These are phyloP conservation scores for Cytospora leucostoma DNA, from an alignment of 2,329 filamentous ascomycete species.

Conservation along the genomic window DNA sequence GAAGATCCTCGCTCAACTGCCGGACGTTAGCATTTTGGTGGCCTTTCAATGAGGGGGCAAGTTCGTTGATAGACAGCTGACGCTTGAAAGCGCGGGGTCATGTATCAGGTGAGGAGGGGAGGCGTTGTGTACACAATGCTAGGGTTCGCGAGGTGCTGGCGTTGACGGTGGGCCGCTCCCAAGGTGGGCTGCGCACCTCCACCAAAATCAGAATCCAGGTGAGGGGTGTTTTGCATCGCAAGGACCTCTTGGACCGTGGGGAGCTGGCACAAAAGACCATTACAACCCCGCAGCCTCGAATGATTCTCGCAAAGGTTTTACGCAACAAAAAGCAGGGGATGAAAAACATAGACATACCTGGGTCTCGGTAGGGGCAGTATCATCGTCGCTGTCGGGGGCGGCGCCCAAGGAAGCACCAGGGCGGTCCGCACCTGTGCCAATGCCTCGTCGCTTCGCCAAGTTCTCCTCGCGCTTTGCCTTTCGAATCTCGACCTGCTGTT, in stretches of 20 bases:
- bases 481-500: conserved; percentile 98
- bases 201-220: conserved; percentile 16
- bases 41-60: too few relatives aligned
- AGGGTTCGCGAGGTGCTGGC: conserved; percentile 11
- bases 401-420: conserved; percentile 82
- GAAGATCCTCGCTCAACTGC: conserved; percentile 95
- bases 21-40: conserved; percentile 34
- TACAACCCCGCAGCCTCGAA: neutral
- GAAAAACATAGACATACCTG: conserved; percentile 65
- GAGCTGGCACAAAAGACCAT: neutral
- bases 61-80: neutral
- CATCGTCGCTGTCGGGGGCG: conserved; percentile 95
- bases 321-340: conserved; percentile 26
- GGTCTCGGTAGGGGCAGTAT: conserved; percentile 89
- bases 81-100: neutral
- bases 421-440: conserved; percentile 76
- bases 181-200: conserved; percentile 20
- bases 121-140: neutral
- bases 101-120: neutral
- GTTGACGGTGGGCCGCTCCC: conserved; percentile 12
- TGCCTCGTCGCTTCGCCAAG: conserved; percentile 95
- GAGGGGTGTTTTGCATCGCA: conserved; percentile 23
- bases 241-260: conserved; percentile 11
- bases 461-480: conserved; percentile 99
- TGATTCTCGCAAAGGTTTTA: conserved; percentile 14